Conservation (phyloP, 2,329 filamentous ascomycete genomes). For the Trichoderma breve region DNA sequence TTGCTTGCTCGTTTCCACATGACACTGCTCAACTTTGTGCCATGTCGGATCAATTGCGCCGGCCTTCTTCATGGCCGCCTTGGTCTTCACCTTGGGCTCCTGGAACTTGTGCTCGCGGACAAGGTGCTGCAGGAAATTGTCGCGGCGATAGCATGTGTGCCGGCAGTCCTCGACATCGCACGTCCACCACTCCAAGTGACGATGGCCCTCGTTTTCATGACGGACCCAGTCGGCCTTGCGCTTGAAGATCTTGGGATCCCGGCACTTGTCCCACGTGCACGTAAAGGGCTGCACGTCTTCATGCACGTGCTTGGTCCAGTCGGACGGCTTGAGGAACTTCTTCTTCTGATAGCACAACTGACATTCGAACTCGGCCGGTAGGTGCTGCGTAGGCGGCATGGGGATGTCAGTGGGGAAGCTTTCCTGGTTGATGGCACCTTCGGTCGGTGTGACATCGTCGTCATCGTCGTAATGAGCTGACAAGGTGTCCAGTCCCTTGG, state of each 20-base stretch:
- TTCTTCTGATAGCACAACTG: constrained; percentile 82
- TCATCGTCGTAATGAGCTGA: constrained; percentile 54
- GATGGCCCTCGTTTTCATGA: constrained; percentile 88
- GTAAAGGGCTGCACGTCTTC: constrained; percentile 93
- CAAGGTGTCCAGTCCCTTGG: constrained; percentile 51
- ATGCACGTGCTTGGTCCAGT: constrained; percentile 96
- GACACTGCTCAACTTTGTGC: constrained; percentile 75
- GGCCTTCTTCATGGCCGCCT: constrained; percentile 62
- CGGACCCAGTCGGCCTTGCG: constrained; percentile 94
- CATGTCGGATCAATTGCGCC: constrained; percentile 64
- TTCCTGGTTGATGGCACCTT: constrained; percentile 67
- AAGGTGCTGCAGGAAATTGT: constrained; percentile 91
- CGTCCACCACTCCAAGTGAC: constrained; percentile 87
- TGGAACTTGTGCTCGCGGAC: constrained; percentile 85
- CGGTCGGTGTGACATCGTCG: constrained; percentile 64
- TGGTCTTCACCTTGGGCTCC: constrained; percentile 78
- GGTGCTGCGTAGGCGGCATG: constrained; percentile 69
- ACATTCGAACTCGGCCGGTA: constrained; percentile 89
- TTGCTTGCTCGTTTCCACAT: constrained; percentile 61
- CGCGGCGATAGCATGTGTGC: constrained; percentile 80
- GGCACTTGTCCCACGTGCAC: constrained; percentile 81
- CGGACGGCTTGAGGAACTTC: constrained; percentile 84
- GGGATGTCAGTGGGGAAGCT: constrained; percentile 80
- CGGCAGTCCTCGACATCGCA: constrained; percentile 78
- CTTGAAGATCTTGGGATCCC: constrained; percentile 88